phyloP scores from a whole-genome alignment of 371 early-diverging fungal genomes.

The Apophysomyces variabilis region DNA sequence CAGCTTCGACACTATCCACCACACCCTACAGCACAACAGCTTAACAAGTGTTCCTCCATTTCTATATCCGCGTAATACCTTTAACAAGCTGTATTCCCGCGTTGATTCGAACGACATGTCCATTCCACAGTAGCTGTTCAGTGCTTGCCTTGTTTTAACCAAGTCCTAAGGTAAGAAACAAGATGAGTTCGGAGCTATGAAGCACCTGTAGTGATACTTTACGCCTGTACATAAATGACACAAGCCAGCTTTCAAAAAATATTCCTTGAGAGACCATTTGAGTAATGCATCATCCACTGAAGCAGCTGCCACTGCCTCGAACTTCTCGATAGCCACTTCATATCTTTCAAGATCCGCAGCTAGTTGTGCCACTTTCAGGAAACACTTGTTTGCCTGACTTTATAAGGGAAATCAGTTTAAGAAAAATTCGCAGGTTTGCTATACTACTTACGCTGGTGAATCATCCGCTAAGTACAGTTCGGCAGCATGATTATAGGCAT shows the following conservation, averaged over 20 bases:
- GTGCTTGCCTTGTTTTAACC: conserved; percentile 42
- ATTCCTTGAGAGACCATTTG: conserved; percentile 95
- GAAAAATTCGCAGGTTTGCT: not conserved
- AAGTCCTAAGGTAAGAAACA: conserved; percentile 29
- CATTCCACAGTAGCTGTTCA: conserved; percentile 58
- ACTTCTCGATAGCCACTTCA: conserved; percentile 86
- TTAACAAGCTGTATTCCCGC: conserved; percentile 84
- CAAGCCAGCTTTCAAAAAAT: conserved; percentile 93
- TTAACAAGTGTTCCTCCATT: not conserved
- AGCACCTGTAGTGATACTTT: conserved; percentile 15
- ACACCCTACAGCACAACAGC: conserved; percentile 53
- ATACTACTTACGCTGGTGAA: conserved; percentile 75
- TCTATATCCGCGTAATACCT: conserved; percentile 44
- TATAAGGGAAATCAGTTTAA: not conserved
- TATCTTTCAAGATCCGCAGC: conserved; percentile 89
- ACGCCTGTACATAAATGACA: conserved; percentile 83
- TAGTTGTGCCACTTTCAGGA: conserved; percentile 89
- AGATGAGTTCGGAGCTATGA: not conserved
- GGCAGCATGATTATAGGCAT: conserved; percentile 87
- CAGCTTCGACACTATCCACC: conserved; percentile 74
- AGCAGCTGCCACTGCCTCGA: conserved; percentile 84
- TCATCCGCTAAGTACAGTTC: conserved; percentile 94
- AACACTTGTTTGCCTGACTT: conserved; percentile 87
- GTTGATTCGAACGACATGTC: conserved; percentile 85
- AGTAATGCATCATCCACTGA: conserved; percentile 88